Base-by-base conservation (phyloP, 2,329 filamentous ascomycete genomes). In the Beauveria bassiana region DNA sequence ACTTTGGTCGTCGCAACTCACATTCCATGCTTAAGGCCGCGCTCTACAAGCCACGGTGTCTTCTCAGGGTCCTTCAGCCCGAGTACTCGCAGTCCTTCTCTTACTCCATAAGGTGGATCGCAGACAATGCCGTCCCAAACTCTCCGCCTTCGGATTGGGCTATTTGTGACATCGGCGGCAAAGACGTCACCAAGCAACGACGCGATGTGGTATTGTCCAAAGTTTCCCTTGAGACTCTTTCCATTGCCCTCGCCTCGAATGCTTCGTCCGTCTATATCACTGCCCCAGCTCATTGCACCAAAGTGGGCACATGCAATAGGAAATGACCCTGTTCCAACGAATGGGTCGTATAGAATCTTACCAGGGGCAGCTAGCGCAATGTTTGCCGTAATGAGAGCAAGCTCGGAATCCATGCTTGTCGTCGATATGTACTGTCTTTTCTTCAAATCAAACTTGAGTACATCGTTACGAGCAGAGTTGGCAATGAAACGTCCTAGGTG, bases 371-470 rank as follows among this genome's bases (percentile, higher is more conserved):
- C 92, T 16, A 90, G 84, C 0, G 91, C 90, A 67, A 99, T 86
- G 70, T 98, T 99, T 1, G 93, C 95, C 0, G 93, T 97, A 24
- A 99, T 79, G 1, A 99, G 81, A 14, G 92, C 90, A 49, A 99
- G 81, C 73, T 98, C 95, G 0, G 93, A 90, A 71, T 99, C 95
- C 95, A 99, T 98, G 51, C 90, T 95, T 0, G 95, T 99, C 0
- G 93, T 98, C 67, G 89, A 91, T 68, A 99, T 98, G 71, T 99
- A 99, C 45, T 83, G 82, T 31, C 95, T 81, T 75, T 96, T 96
- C 79, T 99, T 99, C 24, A 99, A 81, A 72, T 96, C 92, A 69
- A 93, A 96, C 26, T 82, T 88, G 42, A 83, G 78, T 38, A 90
- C 81, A 5, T 87, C 79, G 59, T 89, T 84, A 50, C 93, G 82